A percentile compares a stretch with the other conserved stretches of the same genome.
Conservation (phyloP, 108 stramenopile genomes). For the Poteriospumella lacustris region DNA sequence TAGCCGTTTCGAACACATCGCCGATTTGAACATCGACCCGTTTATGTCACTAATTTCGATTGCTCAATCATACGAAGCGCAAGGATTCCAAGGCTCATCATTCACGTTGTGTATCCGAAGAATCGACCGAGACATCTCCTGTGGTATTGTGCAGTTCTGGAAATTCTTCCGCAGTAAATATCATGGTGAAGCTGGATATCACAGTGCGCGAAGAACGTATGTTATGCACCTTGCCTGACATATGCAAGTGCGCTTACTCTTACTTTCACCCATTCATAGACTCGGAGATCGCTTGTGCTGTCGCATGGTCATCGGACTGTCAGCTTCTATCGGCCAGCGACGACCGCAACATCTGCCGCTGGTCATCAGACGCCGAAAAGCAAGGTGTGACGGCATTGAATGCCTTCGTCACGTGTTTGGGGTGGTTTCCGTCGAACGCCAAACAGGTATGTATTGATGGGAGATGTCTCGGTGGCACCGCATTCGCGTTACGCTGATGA, state of each 20-base stretch:
- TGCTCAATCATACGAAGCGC: too few relatives aligned
- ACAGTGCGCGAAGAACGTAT: background rate
- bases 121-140: too few relatives aligned
- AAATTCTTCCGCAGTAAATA: too few relatives aligned
- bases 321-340: slow-evolving; percentile 45
- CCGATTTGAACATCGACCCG: too few relatives aligned
- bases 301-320: slow-evolving; percentile 48
- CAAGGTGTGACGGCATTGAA: slow-evolving; percentile 37
- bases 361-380: slow-evolving; percentile 42
- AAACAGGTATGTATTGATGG: slow-evolving; percentile 22
- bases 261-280: background rate
- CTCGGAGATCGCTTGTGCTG: slow-evolving; percentile 48
- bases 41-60: too few relatives aligned
- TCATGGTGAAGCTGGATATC: background rate
- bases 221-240: background rate
- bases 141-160: too few relatives aligned
- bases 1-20: too few relatives aligned
- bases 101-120: too few relatives aligned
- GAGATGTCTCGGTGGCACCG: background rate
- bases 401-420: slow-evolving; percentile 47
- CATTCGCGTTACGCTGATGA: background rate
- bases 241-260: background rate
- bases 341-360: slow-evolving; percentile 46
- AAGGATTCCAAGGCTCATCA: too few relatives aligned
- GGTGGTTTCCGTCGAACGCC: slow-evolving; percentile 51